Evolutionary conservation across 2,329 filamentous ascomycete genomes (phyloP).

Genomic region (Fusarium phyllophilum): DNA sequence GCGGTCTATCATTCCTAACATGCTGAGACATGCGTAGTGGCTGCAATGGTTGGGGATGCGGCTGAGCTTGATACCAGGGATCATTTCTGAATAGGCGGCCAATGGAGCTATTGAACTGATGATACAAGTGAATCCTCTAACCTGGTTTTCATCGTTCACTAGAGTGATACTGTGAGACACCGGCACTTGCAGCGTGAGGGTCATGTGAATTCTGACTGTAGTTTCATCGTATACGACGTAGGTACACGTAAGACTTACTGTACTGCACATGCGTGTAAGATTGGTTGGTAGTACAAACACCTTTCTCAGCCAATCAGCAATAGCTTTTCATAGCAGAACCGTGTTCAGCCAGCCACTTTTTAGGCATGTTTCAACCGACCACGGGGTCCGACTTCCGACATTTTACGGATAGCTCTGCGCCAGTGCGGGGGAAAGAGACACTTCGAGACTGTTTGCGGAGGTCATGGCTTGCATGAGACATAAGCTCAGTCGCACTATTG

Average conservation of each 20-base stretch:
- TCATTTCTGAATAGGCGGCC: neutral
- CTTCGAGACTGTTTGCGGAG: slow-evolving; percentile 11
- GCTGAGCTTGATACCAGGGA: neutral
- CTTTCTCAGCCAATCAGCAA: neutral
- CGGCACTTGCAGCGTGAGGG: too few species aligned
- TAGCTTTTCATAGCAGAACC: neutral
- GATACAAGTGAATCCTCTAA: neutral
- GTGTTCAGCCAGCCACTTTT: slow-evolving; percentile 10
- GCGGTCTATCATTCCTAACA: neutral
- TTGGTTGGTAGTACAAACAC: neutral
- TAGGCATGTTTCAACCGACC: neutral
- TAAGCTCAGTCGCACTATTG: neutral
- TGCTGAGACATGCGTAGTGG: slow-evolving; percentile 2
- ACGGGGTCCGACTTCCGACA: neutral
- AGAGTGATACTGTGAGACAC: too few species aligned
- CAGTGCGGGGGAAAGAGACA: neutral
- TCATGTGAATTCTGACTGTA: neutral
- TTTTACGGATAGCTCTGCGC: neutral
- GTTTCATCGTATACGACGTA: neutral
- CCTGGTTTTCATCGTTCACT: too few species aligned
- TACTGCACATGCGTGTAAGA: neutral
- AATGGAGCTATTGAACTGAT: neutral
- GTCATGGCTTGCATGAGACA: neutral
- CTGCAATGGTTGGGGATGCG: neutral
- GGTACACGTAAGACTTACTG: slow-evolving; percentile 3